Evolutionary conservation across 2,329 filamentous ascomycete genomes (phyloP).

Genomic region (Pestalotiopsis sp.): DNA sequence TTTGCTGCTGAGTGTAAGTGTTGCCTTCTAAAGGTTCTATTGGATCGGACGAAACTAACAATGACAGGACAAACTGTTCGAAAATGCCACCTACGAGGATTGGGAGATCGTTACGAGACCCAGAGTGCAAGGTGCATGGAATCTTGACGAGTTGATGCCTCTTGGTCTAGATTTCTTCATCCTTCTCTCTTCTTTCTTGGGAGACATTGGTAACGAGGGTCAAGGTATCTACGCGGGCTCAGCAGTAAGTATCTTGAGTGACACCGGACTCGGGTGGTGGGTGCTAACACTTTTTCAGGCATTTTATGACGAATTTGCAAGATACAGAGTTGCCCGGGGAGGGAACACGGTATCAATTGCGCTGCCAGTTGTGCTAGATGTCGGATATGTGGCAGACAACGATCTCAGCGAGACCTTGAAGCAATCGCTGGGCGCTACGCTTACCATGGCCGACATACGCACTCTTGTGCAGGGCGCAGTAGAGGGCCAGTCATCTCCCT

Average conservation of each 20-base stretch:
- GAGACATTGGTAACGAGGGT: slow-evolving; percentile 32
- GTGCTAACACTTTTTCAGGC: not conserved
- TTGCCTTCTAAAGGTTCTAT: slow-evolving; percentile 17
- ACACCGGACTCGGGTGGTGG: too few species aligned
- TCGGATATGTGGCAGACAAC: slow-evolving; percentile 7
- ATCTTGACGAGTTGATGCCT: slow-evolving; percentile 29
- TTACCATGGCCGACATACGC: not conserved
- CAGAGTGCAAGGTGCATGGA: not conserved
- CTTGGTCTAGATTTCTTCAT: slow-evolving; percentile 33
- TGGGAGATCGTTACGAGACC: slow-evolving; percentile 20
- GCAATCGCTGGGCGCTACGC: slow-evolving; percentile 5
- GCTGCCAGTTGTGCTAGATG: not conserved
- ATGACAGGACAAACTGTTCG: slow-evolving; percentile 32
- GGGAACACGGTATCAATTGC: not conserved
- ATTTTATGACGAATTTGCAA: slow-evolving; percentile 10
- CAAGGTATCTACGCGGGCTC: slow-evolving; percentile 29
- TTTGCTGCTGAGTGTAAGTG: slow-evolving; percentile 14
- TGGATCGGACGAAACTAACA: not conserved
- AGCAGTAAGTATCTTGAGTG: not conserved
- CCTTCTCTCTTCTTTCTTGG: slow-evolving; percentile 28
- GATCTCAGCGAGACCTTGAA: slow-evolving; percentile 5
- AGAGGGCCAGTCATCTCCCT: not conserved
- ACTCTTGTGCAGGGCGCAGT: slow-evolving; percentile 9
- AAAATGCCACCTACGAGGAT: slow-evolving; percentile 29
- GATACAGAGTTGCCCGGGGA: not conserved